These are phyloP conservation scores for Coccomyxa subellipsoidea DNA, from an alignment of 163 green algal genomes.

Conservation along the genomic window DNA sequence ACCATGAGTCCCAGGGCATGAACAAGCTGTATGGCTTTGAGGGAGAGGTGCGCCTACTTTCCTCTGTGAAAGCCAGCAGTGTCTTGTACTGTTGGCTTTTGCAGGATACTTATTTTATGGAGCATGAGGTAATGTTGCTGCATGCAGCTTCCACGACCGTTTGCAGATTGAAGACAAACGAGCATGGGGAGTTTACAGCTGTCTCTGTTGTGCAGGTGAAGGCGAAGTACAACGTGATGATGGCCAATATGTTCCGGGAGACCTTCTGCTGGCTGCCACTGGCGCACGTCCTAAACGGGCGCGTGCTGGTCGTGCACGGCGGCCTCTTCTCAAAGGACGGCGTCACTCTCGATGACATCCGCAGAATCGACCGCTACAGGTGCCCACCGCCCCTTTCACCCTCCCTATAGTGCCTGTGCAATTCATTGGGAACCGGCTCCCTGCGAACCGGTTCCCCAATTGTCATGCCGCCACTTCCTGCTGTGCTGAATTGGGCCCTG, in stretches of 20 bases:
- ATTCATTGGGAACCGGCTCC: no score
- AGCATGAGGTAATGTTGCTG: no score
- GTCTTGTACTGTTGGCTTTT: background rate
- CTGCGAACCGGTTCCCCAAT: no score
- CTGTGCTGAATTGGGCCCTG: no score
- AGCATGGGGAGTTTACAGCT: background rate
- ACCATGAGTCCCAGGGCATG: constrained; percentile 95
- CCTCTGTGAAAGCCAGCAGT: background rate
- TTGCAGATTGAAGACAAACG: no score
- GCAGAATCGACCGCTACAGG: constrained; percentile 78
- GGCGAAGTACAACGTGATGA: constrained; percentile 78
- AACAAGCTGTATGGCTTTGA: constrained; percentile 99
- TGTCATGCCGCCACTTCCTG: no score
- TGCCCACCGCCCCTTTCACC: no score
- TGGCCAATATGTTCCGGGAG: constrained; percentile 92
- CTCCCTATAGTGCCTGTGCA: no score
- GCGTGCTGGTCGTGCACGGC: constrained; percentile 89
- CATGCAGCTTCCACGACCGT: background rate
- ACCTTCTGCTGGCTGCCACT: constrained; percentile 94
- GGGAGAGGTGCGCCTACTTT: constrained; percentile 72
- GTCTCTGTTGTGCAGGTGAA: constrained; percentile 56
- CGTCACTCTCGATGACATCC: constrained; percentile 87
- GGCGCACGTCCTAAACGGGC: constrained; percentile 70
- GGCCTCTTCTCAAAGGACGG: constrained; percentile 85
- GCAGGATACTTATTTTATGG: no score